Base-by-base conservation (phyloP, 2,329 filamentous ascomycete genomes). In the Cladosporium halotolerans region DNA sequence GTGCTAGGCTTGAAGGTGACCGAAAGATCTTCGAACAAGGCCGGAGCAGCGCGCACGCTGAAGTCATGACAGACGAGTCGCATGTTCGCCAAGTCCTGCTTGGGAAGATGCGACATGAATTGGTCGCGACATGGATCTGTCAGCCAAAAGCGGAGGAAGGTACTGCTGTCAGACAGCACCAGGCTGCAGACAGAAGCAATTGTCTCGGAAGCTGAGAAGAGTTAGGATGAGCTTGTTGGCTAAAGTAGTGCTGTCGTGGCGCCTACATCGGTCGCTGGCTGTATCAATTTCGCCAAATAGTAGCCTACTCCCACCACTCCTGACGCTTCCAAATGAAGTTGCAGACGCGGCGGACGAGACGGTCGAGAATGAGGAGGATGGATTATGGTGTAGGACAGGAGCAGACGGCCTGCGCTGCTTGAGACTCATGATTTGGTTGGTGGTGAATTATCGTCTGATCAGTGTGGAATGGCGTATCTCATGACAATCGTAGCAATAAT, bases 1-100 rank as follows among this genome's bases (percentile, higher is more conserved):
- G 85, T 85, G 64, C 79, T 86, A 47, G 88, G 75, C 31, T 81
- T 81, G 72, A 91, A 90, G 62, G 81, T 87, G 65, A 89, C 70
- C 65, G 81, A 78, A 66, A 86, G 77, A 70, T 84, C 79, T 60
- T 81, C 73, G 73, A 91, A 91, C 63, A 89, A 78, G 53, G 77
- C 74, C 66, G 81, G 83, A 61, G 86, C 88, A 64, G 85, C 77
- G 60, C 86, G 76, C 60, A 84, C 82, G 68, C 83, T 84, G 71
- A 83, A 86, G 61, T 86, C 83, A 62, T 85, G 83, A 63, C 81
- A 86, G 62, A 83, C 78, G 52, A 85, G 77, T 56, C 87, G 82
- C 50, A 90, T 61, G 60, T 66, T 72, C 39, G 70, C 66, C 28
- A 77, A 64, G 55, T 76, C 73, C 39, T 68, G 63, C 40, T 67